Base-by-base conservation (phyloP, 75 land plant genomes). In the Isoetes taiwanensis region DNA sequence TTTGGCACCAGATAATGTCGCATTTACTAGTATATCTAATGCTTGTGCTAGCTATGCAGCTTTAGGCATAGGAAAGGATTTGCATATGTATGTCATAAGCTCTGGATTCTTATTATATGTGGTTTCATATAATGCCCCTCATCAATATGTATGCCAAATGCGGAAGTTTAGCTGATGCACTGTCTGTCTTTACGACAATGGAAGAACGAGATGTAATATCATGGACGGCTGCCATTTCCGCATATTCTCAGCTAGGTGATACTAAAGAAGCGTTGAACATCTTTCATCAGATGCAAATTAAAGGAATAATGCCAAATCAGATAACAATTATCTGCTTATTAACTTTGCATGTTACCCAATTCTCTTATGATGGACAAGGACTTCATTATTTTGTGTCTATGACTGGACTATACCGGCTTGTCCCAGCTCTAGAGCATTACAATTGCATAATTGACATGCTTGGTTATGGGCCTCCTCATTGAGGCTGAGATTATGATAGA, bases 361-460 rank as follows among this genome's bases (percentile, higher is more conserved):
- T 68, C 55, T 1, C 81, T 80, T 11, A 56, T 63, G 27, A 46
- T 75, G 33, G 62, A 66, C 25, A 78, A 50, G 85, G 85, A 10
- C 52, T 78, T 58, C 63, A 59, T 30, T 65, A 59, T 8, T 54
- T 82, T 24, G 39, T 38, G 0, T 56, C 72, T 1, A 82, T 82
- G 85, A 32, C 57, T n/a, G 43, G 43, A 37, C 66, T 30, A 14
- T 41, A 75, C 30, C 58, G 65, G 0, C 48, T 82, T 0, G 12
- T 0, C 33, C 81, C 81, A 26, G 58, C 72, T 23, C 32, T 61
- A 28, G 78, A 82, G 41, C 85, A 82, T 43, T 72, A 75, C 46
- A 78, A 80, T 56, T 78, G 78, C 60, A 54, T 78, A 1, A 74
- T 81, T 21, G 85, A 77, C 69, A 70, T 81, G 71, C 30, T 81